Percentiles rank a stretch among this genome's conserved stretches.
Evolutionary conservation across 192 early-diverging fungal species (phyloP).

Genomic region (Phlyctochytrium bullatum): DNA sequence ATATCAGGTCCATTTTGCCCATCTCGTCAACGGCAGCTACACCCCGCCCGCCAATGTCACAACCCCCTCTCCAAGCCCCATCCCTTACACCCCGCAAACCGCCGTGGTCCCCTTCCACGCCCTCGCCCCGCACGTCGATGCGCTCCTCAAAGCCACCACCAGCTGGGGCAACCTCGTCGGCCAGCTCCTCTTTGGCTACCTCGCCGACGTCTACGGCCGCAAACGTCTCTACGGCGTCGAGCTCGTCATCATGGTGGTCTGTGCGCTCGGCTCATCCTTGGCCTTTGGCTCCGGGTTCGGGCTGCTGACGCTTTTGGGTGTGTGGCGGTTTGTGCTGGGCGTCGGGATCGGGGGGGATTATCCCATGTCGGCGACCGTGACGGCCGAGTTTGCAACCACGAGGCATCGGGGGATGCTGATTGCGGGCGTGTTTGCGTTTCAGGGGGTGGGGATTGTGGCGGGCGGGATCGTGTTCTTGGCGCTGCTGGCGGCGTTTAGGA

Average conservation of each 20-base stretch:
- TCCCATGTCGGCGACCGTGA: conserved; percentile 81
- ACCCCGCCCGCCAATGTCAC: too few relatives aligned
- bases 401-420: conserved; percentile 78
- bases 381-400: conserved; percentile 75
- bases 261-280: conserved; percentile 73
- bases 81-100: conserved; percentile 30
- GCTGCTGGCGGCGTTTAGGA: conserved; percentile 64
- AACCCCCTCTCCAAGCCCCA: too few relatives aligned
- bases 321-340: conserved; percentile 83
- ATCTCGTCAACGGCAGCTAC: too few relatives aligned
- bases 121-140: conserved; percentile 55
- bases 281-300: conserved; percentile 62
- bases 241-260: conserved; percentile 75
- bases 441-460: conserved; percentile 77
- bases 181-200: conserved; percentile 78
- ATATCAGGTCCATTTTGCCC: not conserved
- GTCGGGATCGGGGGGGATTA: conserved; percentile 87
- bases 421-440: conserved; percentile 79
- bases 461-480: conserved; percentile 69
- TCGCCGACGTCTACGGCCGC: conserved; percentile 82
- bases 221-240: conserved; percentile 76
- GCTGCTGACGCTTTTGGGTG: conserved; percentile 62
- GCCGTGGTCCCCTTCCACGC: conserved; percentile 11
- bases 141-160: conserved; percentile 79
- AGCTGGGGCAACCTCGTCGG: conserved; percentile 83